phyloP scores from a whole-genome alignment of 768 basidiomycete species.

The Suillus brevipes region DNA sequence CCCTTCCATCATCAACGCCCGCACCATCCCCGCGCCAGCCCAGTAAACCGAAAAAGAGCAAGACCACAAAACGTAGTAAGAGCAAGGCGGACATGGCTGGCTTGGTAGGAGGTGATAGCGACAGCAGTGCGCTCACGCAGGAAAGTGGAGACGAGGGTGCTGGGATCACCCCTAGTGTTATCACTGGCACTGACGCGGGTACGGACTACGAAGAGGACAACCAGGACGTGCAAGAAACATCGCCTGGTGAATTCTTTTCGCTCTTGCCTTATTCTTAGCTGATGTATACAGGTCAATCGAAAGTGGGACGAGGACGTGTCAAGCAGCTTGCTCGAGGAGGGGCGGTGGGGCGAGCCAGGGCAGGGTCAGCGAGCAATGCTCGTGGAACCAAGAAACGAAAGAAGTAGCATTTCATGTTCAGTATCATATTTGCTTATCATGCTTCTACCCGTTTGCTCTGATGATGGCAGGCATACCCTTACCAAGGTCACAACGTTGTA shows the following conservation, averaged over 20 bases:
- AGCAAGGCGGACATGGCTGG: constrained; percentile 62
- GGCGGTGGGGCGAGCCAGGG: constrained; percentile 26
- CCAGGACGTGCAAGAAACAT: constrained; percentile 56
- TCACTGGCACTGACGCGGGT: constrained; percentile 70
- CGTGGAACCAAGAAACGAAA: constrained; percentile 33
- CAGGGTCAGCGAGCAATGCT: constrained; percentile 22
- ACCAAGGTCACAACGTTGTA: neutral
- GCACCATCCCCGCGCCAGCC: constrained; percentile 52
- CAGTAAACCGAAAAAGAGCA: constrained; percentile 37
- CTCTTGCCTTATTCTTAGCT: constrained; percentile 16
- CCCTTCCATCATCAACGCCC: constrained; percentile 52
- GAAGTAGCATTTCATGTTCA: constrained; percentile 22
- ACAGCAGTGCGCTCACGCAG: constrained; percentile 80
- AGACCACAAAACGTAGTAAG: constrained; percentile 47
- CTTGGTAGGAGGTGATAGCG: constrained; percentile 79
- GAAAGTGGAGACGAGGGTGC: constrained; percentile 77
- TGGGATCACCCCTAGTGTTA: constrained; percentile 58
- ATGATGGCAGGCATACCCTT: neutral
- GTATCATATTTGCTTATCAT: constrained; percentile 1
- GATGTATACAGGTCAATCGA: constrained; percentile 19
- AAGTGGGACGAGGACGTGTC: constrained; percentile 25
- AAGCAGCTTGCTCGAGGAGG: constrained; percentile 27
- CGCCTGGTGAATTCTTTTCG: constrained; percentile 48
- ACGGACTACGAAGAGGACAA: constrained; percentile 75
- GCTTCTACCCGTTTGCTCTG: neutral